Evolutionary conservation across 176 grass and related monocot species (phyloP), one percentile per base, ranked within the genome.

Genomic region (Zea luxurians): DNA sequence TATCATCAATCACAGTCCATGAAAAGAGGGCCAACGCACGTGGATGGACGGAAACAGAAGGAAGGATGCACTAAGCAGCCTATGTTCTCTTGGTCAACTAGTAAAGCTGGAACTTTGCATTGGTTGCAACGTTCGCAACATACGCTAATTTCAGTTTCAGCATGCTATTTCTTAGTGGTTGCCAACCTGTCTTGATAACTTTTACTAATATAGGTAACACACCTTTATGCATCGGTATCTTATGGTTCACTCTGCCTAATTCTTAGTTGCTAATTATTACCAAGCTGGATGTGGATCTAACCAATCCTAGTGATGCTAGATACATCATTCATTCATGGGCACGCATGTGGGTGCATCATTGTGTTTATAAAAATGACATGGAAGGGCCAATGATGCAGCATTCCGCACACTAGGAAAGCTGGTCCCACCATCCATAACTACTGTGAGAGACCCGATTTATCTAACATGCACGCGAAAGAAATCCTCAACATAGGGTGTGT

Each of bases 31-130:
- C 57, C 5, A 57, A 47, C 2, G 55, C 85, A 65, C 78, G 81
- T 69, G 70, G 52, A 67, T 16, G 57, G 64, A 70, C 45, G 50
- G 16, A 37, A 64, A 70, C 46, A 70, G 70, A 86, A 73, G 58
- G 82, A 66, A 43, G 52, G 36, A 79, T 68, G 44, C 69, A 75
- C 75, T 27, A 54, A 46, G 53, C 54, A 83, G 52, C 13, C 43
- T 3, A 11, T 76, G 12, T 9, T 83, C 16, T 45, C 54, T 21
- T 46, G 63, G 45, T 84, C 70, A 70, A 80, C 77, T 40, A 37
- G 54, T 41, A 21, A 83, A 12, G 61, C 60, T 60, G 65, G 15
- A 81, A 54, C 54, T 45, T 34, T 21, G 47, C 13, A 63, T 41
- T 53, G 15, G 46, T 47, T 55, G 64, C 47, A 8, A 79, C 68